Base-by-base conservation (phyloP, 148 eudicot species). In the Nepenthes gracilis region DNA sequence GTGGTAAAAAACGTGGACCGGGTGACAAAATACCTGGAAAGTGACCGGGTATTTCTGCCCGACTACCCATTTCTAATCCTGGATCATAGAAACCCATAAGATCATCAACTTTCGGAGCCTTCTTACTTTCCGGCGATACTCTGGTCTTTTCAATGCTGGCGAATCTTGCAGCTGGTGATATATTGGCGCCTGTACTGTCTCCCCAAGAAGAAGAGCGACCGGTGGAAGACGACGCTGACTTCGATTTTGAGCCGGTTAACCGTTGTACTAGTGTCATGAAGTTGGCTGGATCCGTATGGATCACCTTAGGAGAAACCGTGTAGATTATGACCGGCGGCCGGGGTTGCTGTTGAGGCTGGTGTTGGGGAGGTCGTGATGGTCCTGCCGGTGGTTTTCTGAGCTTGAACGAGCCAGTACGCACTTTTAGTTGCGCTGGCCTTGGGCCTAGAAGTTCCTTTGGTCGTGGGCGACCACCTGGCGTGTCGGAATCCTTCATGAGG, bases 201-300 rank as follows among this genome's bases (percentile, higher is more conserved):
- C 66, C 34, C 52, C 47, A 12, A 62, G 23, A 10, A 60, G 6
- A 32, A n/a, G n/a, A n/a, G n/a, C n/a, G n/a, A 12, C 84, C 56
- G 10, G 67, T 35, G 5, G 63, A 65, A 15, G 78, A 35, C 9
- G 74, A 47, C 7, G 81, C 40, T 0, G 77, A 15, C 35, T 76
- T 51, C 32, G 71, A 32, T 48, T 68, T 72, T 0, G 85, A 66
- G 33, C 97, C 97, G 12, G 97, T 91, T 60, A 91, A 69, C 10
- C 90, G 83, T 71, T 91, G 97, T 10, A 91, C 97, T 23, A 91
- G 79, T 2, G 80, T 64, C 97, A 83, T 87, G 76, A 91, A 91
- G 36, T 88, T 90, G 51, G 69, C 83, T 54, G 96, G 93, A 81
- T 77, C 72, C 33, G 93, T 72, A 66, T 91, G 97, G 65, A 91